Conservation (phyloP, 352 stramenopile species). For the Blastocystis sp. region DNA sequence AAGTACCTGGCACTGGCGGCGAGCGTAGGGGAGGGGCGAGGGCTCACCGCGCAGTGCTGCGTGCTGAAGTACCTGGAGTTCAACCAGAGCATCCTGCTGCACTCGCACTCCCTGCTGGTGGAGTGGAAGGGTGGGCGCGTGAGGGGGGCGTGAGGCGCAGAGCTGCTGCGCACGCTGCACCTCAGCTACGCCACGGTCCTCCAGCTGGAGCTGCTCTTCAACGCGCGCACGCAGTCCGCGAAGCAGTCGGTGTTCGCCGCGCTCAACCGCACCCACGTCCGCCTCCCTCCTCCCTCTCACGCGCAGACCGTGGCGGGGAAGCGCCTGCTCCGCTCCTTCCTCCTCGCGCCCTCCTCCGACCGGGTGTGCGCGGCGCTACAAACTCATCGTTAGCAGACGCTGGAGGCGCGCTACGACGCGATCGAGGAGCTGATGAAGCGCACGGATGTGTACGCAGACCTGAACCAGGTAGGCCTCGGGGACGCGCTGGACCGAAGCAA, state of each 20-base stretch:
- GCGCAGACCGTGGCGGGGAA: background rate
- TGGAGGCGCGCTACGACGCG: constrained; percentile 11
- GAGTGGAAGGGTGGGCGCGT: constrained; percentile 12
- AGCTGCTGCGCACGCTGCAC: background rate
- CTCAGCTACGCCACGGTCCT: background rate
- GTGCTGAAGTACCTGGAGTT: constrained; percentile 42
- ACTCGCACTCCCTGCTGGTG: background rate
- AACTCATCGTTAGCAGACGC: background rate
- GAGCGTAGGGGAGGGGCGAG: background rate
- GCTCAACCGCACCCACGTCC: constrained; percentile 35
- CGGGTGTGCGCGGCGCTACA: background rate
- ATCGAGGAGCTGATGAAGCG: background rate
- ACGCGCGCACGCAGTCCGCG: background rate
- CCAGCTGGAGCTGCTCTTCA: constrained; percentile 46
- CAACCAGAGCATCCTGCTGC: constrained; percentile 31
- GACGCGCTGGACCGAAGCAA: background rate
- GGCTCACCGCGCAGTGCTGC: background rate
- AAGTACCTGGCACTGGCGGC: constrained; percentile 46
- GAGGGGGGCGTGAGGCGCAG: background rate
- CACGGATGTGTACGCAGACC: background rate
- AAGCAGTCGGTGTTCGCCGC: constrained; percentile 2
- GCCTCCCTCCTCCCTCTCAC: too few relatives aligned
- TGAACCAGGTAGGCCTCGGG: background rate
- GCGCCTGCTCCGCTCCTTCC: constrained; percentile 7
- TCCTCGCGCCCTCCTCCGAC: constrained; percentile 15